These are phyloP conservation scores for Trypethelium eluteriae DNA, from an alignment of 495 filamentous ascomycete species.

Conservation along the genomic window DNA sequence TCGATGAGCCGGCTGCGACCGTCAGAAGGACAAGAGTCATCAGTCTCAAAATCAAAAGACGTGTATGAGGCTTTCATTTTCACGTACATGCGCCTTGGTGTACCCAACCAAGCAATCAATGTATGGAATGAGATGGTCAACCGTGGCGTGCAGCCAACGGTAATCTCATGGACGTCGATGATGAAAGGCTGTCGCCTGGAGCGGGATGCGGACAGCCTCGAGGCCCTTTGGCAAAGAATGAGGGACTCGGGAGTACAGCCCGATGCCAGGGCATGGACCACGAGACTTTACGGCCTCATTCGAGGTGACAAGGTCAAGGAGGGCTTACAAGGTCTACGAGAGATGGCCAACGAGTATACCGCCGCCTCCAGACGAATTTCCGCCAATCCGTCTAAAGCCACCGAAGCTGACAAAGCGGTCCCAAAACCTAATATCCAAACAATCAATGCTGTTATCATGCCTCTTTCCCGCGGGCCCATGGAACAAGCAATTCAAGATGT, in stretches of 20 bases:
- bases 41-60: neutral
- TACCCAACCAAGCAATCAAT: slow-evolving; percentile 43
- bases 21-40: neutral
- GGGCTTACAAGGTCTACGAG: slow-evolving; percentile 50
- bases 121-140: slow-evolving; percentile 54
- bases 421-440: slow-evolving; percentile 51
- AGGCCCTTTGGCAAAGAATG: slow-evolving; percentile 54
- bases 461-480: slow-evolving; percentile 40
- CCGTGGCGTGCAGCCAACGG: slow-evolving; percentile 43
- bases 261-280: slow-evolving; percentile 53
- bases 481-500: slow-evolving; percentile 41
- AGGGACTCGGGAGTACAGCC: slow-evolving; percentile 43
- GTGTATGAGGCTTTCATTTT: slow-evolving; percentile 50
- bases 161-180: slow-evolving; percentile 57
- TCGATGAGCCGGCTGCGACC: slow-evolving; percentile 12
- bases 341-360: slow-evolving; percentile 52
- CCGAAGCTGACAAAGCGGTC: slow-evolving; percentile 34
- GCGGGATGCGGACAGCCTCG: slow-evolving; percentile 43
- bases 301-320: slow-evolving; percentile 35
- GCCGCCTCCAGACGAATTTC: slow-evolving; percentile 22
- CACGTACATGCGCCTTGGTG: slow-evolving; percentile 43
- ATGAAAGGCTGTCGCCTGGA: slow-evolving; percentile 49
- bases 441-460: slow-evolving; percentile 55
- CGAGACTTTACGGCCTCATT: slow-evolving; percentile 54
- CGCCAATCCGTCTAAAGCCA: neutral